A percentile compares a stretch with the other conserved stretches of the same genome.
Evolutionary conservation across 768 basidiomycete genomes (phyloP).

Genomic region (Tricholoma saponaceum): DNA sequence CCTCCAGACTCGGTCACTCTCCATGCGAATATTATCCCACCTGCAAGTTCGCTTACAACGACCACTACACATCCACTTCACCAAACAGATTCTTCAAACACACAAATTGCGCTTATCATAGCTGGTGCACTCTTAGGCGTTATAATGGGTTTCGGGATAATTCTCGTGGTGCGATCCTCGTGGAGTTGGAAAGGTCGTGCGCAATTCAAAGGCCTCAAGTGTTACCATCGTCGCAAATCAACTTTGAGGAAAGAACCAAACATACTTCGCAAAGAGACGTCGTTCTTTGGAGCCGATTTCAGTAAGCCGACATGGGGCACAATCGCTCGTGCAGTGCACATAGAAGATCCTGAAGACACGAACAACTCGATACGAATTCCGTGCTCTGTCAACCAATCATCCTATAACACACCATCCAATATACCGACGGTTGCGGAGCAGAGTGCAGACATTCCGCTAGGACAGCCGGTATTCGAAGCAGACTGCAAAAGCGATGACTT

Average conservation of each 20-base stretch:
- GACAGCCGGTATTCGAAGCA: background rate
- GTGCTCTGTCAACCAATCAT: background rate
- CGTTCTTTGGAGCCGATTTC: background rate
- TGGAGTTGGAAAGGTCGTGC: background rate
- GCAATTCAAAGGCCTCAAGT: background rate
- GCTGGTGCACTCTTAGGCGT: background rate
- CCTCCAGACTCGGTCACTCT: slow-evolving; percentile 5
- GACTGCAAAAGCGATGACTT: slow-evolving; percentile 5
- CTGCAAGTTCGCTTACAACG: background rate
- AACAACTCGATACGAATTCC: background rate
- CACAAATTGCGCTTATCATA: slow-evolving; percentile 1
- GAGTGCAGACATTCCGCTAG: background rate
- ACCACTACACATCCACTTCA: background rate
- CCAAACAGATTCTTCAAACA: background rate
- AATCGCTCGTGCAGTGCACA: slow-evolving; percentile 12
- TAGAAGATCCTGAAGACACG: slow-evolving; percentile 5
- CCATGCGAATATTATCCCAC: slow-evolving; percentile 17
- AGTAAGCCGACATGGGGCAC: slow-evolving; percentile 6
- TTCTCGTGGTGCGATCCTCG: slow-evolving; percentile 6
- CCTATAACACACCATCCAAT: background rate
- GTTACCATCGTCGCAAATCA: background rate
- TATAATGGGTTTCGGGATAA: background rate
- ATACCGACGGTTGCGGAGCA: background rate
- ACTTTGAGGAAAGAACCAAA: background rate
- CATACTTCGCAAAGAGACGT: slow-evolving; percentile 4